Base-by-base conservation (phyloP, 2,329 filamentous ascomycete genomes). In the Fusarium neocosmosporiellum region DNA sequence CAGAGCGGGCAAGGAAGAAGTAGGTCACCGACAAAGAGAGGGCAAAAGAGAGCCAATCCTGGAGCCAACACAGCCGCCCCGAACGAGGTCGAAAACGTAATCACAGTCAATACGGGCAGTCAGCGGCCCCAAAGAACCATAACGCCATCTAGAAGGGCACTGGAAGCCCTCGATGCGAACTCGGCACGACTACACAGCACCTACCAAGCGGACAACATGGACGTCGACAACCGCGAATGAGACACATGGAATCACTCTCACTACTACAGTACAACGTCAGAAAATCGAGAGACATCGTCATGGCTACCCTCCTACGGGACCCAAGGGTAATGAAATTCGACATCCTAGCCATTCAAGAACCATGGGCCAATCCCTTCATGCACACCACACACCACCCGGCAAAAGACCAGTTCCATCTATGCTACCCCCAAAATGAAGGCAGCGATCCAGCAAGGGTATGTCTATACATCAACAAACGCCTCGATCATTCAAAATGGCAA, bases 181-280 rank as follows among this genome's bases (percentile, higher is more conserved):
- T 34, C 33, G 33, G 33, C 33, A 34, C 33, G 33, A 34, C 33
- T 34, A 34, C 33, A 34, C 33, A 34, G 8, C 33, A 34, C 33
- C 33, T 34, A 34, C 43, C 46, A 62, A 54, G 41, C 31, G 33
- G 41, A 60, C 46, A 50, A 54, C 33, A 37, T 62, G 33, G 20
- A 53, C 9, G 33, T 53, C 33, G 33, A 62, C 46, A 62, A 62
- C 33, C 31, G 20, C 7, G 34, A 59, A 63, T 54, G 34, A 63
- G 46, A 22, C 13, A 41, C 16, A 41, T 41, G 20, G 13, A 54
- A 63, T 54, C 50, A 67, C 53, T 67, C 9, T 63, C 50, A 50
- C 63, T 67, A 50, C 39, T 67, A 67, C 29, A 66, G 58, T 66
- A 62, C 37, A 62, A 62, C 22, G 53, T 67, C 14, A 48, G 41